Percentiles rank a stretch among this genome's conserved stretches.
phyloP scores from a whole-genome alignment of 192 early-diverging fungal species.

The Linnemannia zychae region DNA sequence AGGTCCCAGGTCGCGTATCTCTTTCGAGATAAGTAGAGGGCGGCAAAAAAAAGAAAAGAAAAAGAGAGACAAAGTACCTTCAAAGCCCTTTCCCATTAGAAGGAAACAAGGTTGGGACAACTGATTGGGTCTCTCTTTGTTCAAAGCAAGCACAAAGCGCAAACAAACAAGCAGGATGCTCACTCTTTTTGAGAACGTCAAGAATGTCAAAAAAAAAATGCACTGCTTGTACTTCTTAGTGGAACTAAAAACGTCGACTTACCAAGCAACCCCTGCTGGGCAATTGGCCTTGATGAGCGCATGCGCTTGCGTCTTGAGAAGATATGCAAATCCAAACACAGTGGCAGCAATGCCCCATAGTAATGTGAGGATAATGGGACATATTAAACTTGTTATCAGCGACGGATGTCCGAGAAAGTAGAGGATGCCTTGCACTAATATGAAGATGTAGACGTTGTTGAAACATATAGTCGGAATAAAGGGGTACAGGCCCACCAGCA shows the following conservation, averaged over 20 bases:
- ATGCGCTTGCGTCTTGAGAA: slow-evolving; percentile 69
- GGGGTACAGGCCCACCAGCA: neutral
- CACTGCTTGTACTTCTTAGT: too few relatives aligned
- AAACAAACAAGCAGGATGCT: too few relatives aligned
- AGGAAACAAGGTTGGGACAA: neutral
- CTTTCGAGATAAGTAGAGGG: neutral
- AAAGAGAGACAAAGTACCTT: neutral
- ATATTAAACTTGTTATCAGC: slow-evolving; percentile 43
- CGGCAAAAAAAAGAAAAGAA: neutral
- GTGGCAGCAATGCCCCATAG: slow-evolving; percentile 38
- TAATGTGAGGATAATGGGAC: slow-evolving; percentile 50
- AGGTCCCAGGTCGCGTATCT: slow-evolving; percentile 5
- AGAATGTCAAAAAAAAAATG: neutral
- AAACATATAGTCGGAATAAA: neutral
- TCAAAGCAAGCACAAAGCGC: too few relatives aligned
- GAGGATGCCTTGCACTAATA: slow-evolving; percentile 39
- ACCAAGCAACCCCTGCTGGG: slow-evolving; percentile 72
- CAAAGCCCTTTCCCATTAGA: neutral
- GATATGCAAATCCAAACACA: slow-evolving; percentile 62
- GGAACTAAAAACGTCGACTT: neutral
- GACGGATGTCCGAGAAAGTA: slow-evolving; percentile 46
- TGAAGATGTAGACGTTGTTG: neutral
- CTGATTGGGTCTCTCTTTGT: too few relatives aligned
- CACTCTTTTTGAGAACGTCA: too few relatives aligned
- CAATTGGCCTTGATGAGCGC: slow-evolving; percentile 64